phyloP scores from a whole-genome alignment of 257 asterid species.

The Leptodermis oblonga region DNA sequence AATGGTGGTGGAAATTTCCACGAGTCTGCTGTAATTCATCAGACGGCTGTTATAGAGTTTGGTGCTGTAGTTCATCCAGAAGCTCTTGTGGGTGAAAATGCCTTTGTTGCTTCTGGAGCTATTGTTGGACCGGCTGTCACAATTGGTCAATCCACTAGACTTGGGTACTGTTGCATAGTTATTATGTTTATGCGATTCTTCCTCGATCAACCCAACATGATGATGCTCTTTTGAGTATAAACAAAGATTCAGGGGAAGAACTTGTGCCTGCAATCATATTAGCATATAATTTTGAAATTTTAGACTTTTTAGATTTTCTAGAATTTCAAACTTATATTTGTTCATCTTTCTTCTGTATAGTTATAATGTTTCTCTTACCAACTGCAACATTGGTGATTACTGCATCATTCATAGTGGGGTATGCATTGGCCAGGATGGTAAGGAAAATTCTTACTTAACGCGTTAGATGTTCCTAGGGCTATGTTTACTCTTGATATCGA shows the following conservation, averaged over 20 bases:
- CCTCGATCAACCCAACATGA: neutral
- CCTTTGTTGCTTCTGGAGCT: conserved; percentile 64
- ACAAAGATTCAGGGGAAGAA: neutral
- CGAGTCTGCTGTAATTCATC: conserved; percentile 64
- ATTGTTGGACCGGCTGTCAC: conserved; percentile 69
- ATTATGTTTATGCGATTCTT: neutral
- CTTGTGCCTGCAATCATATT: neutral
- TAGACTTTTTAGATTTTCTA: neutral
- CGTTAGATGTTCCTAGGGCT: neutral
- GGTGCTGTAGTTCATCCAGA: conserved; percentile 74
- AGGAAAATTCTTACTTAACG: conserved; percentile 9
- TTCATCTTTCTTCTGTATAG: conserved; percentile 18
- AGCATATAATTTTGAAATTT: neutral
- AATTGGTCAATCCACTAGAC: conserved; percentile 71
- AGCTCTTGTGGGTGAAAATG: conserved; percentile 60
- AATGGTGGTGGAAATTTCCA: conserved; percentile 83
- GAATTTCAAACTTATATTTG: neutral
- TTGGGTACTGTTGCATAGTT: conserved; percentile 53
- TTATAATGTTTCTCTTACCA: conserved; percentile 69
- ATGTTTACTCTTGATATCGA: neutral
- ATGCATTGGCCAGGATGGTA: conserved; percentile 97
- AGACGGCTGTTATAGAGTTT: conserved; percentile 57
- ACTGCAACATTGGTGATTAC: conserved; percentile 70
- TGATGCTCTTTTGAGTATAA: neutral
- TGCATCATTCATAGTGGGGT: conserved; percentile 78